Evolutionary conservation across 352 stramenopile species (phyloP), one percentile per base, ranked within the genome.

Genomic region (Phytophthora ohioensis): DNA sequence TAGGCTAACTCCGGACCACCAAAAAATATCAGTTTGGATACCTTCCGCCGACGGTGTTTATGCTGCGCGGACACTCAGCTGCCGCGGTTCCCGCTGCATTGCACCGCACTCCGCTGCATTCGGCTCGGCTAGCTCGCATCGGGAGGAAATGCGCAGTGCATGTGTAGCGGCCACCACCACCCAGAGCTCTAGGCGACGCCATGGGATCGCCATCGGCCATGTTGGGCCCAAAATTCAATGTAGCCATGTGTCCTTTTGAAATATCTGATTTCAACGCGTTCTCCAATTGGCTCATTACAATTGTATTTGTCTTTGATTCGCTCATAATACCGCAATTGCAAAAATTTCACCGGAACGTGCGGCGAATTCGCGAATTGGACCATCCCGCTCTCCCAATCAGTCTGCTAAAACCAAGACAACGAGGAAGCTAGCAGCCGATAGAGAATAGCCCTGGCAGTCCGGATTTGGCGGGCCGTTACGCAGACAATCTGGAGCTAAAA

Each of bases 401-500:
- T 27, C 21, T 27, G 21, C 21, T 27, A 17, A 59, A 45, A 45
- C 39, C 39, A 45, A 45, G 21, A 27, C 21, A 1, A 27, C 21
- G 21, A 27, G 21, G 21, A n/a, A 9, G 12, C 10, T n/a, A 66
- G 48, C 45, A 65, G 57, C 31, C 46, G n/a, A 32, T 49, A 49
- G 11, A 46, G 41, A 46, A 46, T 49, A 49, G 43, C 43, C 42
- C 35, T 57, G 13, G n/a, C 45, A 71, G 62, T 73, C 66, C 60
- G 21, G 58, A 75, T 69, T 69, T 67, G 51, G 61, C 52, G 49
- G 71, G 71, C 61, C 60, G 71, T 78, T 78, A 69, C 67, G 57
- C 53, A 70, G 60, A 7, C 35, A 67, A 32, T 52, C 38, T 71
- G 65, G 67, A 73, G 67, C 67, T 71, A 71, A 79, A 79, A 69